Conservation (phyloP, 2,329 filamentous ascomycete genomes). For the Cytospora paraplurivora region DNA sequence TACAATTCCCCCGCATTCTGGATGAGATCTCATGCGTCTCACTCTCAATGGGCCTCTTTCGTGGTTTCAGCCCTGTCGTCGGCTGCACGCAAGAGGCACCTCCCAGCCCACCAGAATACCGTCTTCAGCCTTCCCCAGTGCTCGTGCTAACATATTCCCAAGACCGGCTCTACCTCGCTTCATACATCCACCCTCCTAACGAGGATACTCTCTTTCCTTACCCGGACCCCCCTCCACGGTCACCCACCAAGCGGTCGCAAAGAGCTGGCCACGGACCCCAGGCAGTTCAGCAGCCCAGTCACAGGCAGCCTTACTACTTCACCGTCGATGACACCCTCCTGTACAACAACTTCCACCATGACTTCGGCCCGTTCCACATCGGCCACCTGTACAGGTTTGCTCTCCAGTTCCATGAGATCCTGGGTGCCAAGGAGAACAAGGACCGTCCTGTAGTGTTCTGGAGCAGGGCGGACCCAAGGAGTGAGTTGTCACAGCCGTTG, state of each 20-base stretch:
- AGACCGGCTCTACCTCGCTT: slow-evolving; percentile 91
- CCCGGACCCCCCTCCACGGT: slow-evolving; percentile 59
- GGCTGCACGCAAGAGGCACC: slow-evolving; percentile 1
- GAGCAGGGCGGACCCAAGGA: slow-evolving; percentile 88
- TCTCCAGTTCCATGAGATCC: slow-evolving; percentile 90
- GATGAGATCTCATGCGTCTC: slow-evolving; percentile 9
- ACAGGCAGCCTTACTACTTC: slow-evolving; percentile 84
- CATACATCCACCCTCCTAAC: slow-evolving; percentile 81
- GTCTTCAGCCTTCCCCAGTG: slow-evolving; percentile 32
- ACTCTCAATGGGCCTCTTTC: background rate
- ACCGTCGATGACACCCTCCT: slow-evolving; percentile 88
- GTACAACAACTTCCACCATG: slow-evolving; percentile 98
- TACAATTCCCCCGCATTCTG: background rate
- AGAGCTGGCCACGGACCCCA: slow-evolving; percentile 62
- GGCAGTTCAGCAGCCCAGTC: slow-evolving; percentile 44
- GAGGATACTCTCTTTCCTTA: slow-evolving; percentile 86
- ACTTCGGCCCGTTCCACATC: slow-evolving; percentile 97
- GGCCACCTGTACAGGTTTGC: slow-evolving; percentile 97
- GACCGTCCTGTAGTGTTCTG: slow-evolving; percentile 92
- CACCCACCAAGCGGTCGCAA: slow-evolving; percentile 75
- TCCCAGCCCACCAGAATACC: slow-evolving; percentile 29
- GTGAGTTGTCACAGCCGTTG: slow-evolving; percentile 53
- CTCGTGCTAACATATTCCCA: slow-evolving; percentile 50
- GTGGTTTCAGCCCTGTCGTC: background rate
- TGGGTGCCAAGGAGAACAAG: slow-evolving; percentile 89